Conservation (phyloP, 1,284 basidiomycete species). For the Puccinia triticina region DNA sequence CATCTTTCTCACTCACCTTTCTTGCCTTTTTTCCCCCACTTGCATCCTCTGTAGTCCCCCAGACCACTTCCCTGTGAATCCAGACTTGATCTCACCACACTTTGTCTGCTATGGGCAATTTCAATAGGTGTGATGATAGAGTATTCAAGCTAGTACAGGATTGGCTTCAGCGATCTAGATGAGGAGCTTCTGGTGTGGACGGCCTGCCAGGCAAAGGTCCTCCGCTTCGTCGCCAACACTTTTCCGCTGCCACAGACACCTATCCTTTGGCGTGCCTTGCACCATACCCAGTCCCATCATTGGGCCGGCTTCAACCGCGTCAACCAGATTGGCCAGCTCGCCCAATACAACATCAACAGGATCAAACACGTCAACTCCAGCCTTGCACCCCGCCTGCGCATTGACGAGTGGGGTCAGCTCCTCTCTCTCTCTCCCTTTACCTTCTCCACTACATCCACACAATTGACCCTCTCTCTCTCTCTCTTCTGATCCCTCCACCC, state of each 20-base stretch:
- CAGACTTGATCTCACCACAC: no score
- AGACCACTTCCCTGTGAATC: no score
- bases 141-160: neutral
- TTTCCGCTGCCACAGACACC: constrained; percentile 35
- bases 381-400: neutral
- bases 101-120: no score
- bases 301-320: constrained; percentile 39
- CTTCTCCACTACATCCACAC: no score
- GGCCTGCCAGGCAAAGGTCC: neutral
- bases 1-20: no score
- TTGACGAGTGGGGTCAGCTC: constrained; percentile 44
- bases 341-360: constrained; percentile 28
- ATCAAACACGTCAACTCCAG: constrained; percentile 16
- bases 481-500: no score
- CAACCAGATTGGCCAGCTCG: constrained; percentile 24
- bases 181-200: constrained; percentile 14
- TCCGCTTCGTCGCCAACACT: constrained; percentile 14
- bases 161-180: constrained; percentile 23
- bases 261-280: constrained; percentile 36
- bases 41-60: no score
- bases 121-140: no score
- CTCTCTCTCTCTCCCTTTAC: no score
- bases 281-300: constrained; percentile 29
- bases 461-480: no score
- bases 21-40: no score